phyloP scores from a whole-genome alignment of 306 rosid species.

The Glycine soja region DNA sequence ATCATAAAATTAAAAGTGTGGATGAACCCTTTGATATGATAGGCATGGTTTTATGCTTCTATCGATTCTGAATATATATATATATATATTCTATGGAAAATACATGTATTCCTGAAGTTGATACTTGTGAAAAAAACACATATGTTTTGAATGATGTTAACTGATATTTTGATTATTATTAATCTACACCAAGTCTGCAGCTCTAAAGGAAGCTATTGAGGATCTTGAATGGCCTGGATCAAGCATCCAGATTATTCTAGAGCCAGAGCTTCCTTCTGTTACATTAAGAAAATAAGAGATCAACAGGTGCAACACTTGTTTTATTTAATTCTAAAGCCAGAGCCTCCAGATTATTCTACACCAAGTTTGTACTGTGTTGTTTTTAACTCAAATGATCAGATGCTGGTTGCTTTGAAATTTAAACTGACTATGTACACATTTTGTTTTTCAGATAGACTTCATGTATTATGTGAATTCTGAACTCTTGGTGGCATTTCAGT shows the following conservation, averaged over 20 bases:
- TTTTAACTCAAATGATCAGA: slow-evolving; percentile 25
- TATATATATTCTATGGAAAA: background rate
- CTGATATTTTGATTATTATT: slow-evolving; percentile 37
- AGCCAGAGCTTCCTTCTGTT: slow-evolving; percentile 83
- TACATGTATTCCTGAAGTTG: background rate
- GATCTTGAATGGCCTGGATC: slow-evolving; percentile 99
- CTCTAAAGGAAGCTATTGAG: slow-evolving; percentile 90
- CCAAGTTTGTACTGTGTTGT: slow-evolving; percentile 57
- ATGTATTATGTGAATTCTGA: slow-evolving; percentile 80
- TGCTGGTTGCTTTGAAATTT: background rate
- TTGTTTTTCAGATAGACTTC: slow-evolving; percentile 74
- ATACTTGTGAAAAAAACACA: background rate
- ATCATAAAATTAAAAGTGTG: background rate
- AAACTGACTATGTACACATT: background rate
- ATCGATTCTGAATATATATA: slow-evolving; percentile 2
- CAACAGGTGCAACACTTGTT: too few relatives aligned
- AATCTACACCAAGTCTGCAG: slow-evolving; percentile 72
- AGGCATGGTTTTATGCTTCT: background rate
- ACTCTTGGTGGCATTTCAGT: slow-evolving; percentile 84
- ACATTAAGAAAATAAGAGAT: too few relatives aligned
- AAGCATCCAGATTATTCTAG: slow-evolving; percentile 77
- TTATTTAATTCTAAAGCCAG: slow-evolving; percentile 71
- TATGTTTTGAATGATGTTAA: slow-evolving; percentile 2
- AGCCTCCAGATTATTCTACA: slow-evolving; percentile 86
- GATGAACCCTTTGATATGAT: slow-evolving; percentile 12